Percentiles rank a stretch among this genome's conserved stretches.
Conservation (phyloP, 148 eudicot genomes). For the Vaccinium macrocarpon region DNA sequence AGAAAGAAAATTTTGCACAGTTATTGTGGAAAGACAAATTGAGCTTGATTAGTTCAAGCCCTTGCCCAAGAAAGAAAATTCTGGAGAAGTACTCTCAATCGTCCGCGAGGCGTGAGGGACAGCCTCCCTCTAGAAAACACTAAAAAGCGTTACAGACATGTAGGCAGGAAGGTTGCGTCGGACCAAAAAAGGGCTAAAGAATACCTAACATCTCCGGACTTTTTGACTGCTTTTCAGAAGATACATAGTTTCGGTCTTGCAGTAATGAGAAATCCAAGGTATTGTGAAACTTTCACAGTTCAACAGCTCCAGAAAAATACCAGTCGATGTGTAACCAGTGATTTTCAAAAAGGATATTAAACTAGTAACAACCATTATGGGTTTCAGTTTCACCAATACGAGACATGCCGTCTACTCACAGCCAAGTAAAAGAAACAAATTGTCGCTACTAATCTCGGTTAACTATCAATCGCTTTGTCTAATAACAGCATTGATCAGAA, state of each 20-base stretch:
- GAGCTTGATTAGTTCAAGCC: not conserved
- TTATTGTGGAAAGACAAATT: no score
- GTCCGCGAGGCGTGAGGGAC: not conserved
- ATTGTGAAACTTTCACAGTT: not conserved
- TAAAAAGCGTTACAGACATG: not conserved
- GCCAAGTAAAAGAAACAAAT: not conserved
- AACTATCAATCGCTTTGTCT: not conserved
- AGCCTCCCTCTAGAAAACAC: not conserved
- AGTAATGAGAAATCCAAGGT: not conserved
- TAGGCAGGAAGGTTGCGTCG: not conserved
- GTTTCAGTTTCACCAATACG: conserved; percentile 2
- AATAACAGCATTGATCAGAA: not conserved
- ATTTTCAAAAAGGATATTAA: not conserved
- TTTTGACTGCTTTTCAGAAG: not conserved
- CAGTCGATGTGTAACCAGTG: not conserved
- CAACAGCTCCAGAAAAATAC: not conserved
- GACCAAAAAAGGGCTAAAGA: not conserved
- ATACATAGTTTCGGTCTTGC: not conserved
- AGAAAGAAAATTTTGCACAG: no score
- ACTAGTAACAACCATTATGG: not conserved
- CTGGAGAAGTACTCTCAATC: not conserved
- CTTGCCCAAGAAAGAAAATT: not conserved
- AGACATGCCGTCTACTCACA: not conserved
- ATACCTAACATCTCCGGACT: not conserved
- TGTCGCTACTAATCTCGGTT: not conserved